phyloP scores from a whole-genome alignment of 331 rosid species.

The Quercus phellos region DNA sequence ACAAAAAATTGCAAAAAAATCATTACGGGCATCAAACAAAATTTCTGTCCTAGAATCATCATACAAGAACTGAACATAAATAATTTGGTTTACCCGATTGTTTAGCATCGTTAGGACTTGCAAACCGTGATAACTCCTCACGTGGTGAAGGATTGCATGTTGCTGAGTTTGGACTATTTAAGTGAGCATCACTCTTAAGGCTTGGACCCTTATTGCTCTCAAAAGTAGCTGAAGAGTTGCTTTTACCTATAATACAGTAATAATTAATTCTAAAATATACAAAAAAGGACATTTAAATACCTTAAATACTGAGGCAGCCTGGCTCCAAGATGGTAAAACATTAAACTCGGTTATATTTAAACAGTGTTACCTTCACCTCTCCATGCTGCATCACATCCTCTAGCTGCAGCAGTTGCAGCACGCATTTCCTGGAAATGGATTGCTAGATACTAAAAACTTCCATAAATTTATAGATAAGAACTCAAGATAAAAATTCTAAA shows the following conservation, averaged over 20 bases:
- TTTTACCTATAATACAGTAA: slow-evolving; percentile 24
- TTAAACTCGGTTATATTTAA: slow-evolving; percentile 37
- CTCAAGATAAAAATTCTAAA: background rate
- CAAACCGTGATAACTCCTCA: slow-evolving; percentile 66
- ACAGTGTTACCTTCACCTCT: slow-evolving; percentile 44
- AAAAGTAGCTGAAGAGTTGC: slow-evolving; percentile 26
- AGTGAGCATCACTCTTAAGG: slow-evolving; percentile 41
- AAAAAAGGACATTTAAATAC: background rate
- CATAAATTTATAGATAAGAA: slow-evolving; percentile 1
- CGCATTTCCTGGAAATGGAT: slow-evolving; percentile 52
- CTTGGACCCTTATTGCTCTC: slow-evolving; percentile 37
- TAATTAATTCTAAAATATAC: background rate
- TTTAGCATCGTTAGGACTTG: slow-evolving; percentile 39
- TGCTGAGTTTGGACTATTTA: slow-evolving; percentile 35
- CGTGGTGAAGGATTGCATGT: slow-evolving; percentile 37
- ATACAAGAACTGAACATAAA: background rate
- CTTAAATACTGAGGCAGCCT: background rate
- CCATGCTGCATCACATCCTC: slow-evolving; percentile 39
- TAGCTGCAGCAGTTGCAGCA: slow-evolving; percentile 35
- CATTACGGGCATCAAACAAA: slow-evolving; percentile 13
- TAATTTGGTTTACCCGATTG: slow-evolving; percentile 49
- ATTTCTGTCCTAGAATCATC: slow-evolving; percentile 4
- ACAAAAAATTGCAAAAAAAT: background rate
- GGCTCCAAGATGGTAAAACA: slow-evolving; percentile 30
- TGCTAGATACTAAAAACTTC: background rate